Conservation (phyloP, 768 basidiomycete species). For the Tephrocybe sp. region DNA sequence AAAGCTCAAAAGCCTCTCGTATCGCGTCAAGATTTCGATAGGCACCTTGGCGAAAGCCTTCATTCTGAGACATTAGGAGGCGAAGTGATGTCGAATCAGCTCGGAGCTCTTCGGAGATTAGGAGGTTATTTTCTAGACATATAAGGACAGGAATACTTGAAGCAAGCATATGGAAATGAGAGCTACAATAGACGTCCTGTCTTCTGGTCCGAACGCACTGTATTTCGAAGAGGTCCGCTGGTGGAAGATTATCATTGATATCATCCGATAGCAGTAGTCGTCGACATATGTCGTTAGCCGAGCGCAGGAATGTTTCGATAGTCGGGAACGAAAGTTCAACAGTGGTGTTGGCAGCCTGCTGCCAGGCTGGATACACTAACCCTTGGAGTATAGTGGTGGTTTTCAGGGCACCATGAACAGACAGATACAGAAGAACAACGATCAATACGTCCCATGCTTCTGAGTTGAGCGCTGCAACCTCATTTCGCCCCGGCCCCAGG, state of each 20-base stretch:
- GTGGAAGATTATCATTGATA: constrained; percentile 35
- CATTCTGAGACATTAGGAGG: constrained; percentile 55
- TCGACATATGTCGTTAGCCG: constrained; percentile 64
- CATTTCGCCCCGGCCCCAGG: constrained; percentile 61
- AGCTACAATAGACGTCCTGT: constrained; percentile 63
- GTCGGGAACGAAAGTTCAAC: constrained; percentile 36
- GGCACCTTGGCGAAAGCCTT: constrained; percentile 73
- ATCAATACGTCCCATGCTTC: constrained; percentile 71
- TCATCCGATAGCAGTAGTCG: constrained; percentile 58
- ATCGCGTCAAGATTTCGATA: constrained; percentile 75
- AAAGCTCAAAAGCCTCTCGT: constrained; percentile 65
- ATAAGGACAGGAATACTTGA: constrained; percentile 69
- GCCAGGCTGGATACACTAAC: constrained; percentile 80
- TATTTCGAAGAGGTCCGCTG: constrained; percentile 57
- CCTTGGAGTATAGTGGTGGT: constrained; percentile 74
- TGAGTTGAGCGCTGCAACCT: constrained; percentile 54
- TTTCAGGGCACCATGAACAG: constrained; percentile 65
- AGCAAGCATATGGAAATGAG: constrained; percentile 65
- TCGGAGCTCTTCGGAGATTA: constrained; percentile 51
- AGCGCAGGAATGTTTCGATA: constrained; percentile 53
- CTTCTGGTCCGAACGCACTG: constrained; percentile 72
- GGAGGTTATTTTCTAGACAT: constrained; percentile 61
- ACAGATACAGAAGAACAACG: constrained; percentile 61
- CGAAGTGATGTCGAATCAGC: constrained; percentile 52
- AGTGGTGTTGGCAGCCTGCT: constrained; percentile 44